phyloP scores from a whole-genome alignment of 257 asterid species.

The Lycium barbarum region DNA sequence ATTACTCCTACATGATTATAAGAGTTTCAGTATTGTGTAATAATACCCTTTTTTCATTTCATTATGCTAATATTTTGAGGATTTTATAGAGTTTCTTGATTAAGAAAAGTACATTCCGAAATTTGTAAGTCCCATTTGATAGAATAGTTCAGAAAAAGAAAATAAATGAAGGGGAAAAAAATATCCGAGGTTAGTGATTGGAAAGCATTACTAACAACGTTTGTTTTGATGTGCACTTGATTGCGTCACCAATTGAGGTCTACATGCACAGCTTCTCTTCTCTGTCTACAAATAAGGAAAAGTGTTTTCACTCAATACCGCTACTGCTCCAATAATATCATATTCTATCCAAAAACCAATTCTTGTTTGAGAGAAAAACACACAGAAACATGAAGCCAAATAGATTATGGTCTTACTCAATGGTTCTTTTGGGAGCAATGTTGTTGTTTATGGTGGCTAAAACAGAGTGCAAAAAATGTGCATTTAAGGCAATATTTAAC shows the following conservation, averaged over 20 bases:
- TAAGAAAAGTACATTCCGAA: not conserved
- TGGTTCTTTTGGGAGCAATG: conserved; percentile 36
- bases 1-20: too few relatives aligned
- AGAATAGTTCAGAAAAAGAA: not conserved
- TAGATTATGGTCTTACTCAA: conserved; percentile 26
- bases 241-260: not conserved
- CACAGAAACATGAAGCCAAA: conserved; percentile 25
- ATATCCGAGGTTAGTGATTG: not conserved
- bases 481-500: conserved; percentile 67
- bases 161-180: not conserved
- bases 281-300: not conserved
- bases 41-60: not conserved
- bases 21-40: not conserved
- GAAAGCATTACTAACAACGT: not conserved
- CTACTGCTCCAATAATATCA: too few relatives aligned
- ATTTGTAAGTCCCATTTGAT: not conserved
- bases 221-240: not conserved
- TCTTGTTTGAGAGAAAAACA: not conserved
- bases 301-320: not conserved
- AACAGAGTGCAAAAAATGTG: conserved; percentile 44
- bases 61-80: not conserved
- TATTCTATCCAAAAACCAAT: not conserved
- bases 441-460: not conserved
- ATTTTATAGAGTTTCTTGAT: not conserved
- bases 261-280: not conserved